Base-by-base conservation (phyloP, 106 monocot species). In the Apostasia ramifera region DNA sequence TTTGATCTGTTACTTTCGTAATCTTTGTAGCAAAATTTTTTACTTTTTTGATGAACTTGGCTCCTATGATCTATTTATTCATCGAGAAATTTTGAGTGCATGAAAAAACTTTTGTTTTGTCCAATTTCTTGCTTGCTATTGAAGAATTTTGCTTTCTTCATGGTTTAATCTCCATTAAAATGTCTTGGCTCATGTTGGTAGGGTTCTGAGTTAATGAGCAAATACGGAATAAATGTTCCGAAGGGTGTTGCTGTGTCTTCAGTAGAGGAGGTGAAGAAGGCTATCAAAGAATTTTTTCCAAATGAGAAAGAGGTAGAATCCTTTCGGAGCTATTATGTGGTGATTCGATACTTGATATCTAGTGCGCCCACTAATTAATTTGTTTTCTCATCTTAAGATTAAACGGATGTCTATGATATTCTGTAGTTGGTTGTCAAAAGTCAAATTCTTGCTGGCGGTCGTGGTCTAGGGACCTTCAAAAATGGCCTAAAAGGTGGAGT, bases 361-460 rank as follows among this genome's bases (percentile, higher is more conserved):
- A 38, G 47, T 65, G 3, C 1, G 43, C 26, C 26, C 26, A 26
- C 26, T 26, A 26, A 26, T 26, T 26, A 26, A 26, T 26, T 26
- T 26, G 26, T 26, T 0, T 26, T 26, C 26, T 26, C 26, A 26
- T 26, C 26, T 26, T 26, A 26, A 26, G 26, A 26, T 26, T 26
- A 26, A 26, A 26, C 26, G 26, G 26, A 26, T 47, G 3, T 47
- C 1, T 70, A 44, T 14, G 3, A 66, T 39, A 50, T 67, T 12
- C 4, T 81, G 50, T 72, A 97, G 97, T 66, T 97, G 61, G 97
- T 97, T 42, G 92, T 97, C 8, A 97, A 97, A 80, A 97, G 97
- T 72, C 92, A 97, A 79, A 90, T 97, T 85, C 92, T 97, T 71
- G 92, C 97, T 69, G 97, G 97, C 62, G 97, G 97, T 53, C 82